Conservation (phyloP, 805 yeast genomes). For the Zygoascus biomembranicola region DNA sequence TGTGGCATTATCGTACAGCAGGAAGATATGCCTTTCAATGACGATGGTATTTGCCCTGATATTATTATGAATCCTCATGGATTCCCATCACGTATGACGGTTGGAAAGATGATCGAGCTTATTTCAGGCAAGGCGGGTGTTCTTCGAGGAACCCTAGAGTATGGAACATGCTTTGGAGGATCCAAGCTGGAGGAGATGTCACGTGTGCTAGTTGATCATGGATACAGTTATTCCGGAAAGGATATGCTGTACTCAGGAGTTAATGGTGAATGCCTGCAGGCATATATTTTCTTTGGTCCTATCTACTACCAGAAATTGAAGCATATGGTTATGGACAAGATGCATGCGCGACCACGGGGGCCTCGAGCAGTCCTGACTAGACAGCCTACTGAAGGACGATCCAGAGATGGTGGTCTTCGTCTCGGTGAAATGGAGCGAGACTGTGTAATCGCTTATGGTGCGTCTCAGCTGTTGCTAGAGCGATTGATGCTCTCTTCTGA, state of each 20-base stretch:
- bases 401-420: constrained; percentile 98
- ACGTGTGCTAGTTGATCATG: constrained; percentile 76
- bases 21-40: constrained; percentile 97
- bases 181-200: constrained; percentile 96
- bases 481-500: constrained; percentile 95
- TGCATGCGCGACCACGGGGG: constrained; percentile 99
- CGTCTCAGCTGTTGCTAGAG: constrained; percentile 87
- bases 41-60: constrained; percentile 95
- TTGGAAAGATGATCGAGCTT: constrained; percentile 95
- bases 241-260: constrained; percentile 97
- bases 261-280: constrained; percentile 95
- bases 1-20: constrained; percentile 97
- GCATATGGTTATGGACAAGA: constrained; percentile 97
- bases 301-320: constrained; percentile 95
- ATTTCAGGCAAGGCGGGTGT: constrained; percentile 98
- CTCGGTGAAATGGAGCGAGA: constrained; percentile 99
- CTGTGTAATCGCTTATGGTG: constrained; percentile 99
- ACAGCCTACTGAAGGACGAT: constrained; percentile 98
- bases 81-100: constrained; percentile 99
- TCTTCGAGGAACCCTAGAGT: constrained; percentile 79
- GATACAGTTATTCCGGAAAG: constrained; percentile 91
- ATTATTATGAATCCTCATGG: constrained; percentile 98
- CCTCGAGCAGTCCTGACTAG: constrained; percentile 97
- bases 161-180: constrained; percentile 98
- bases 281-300: constrained; percentile 97